Percentiles rank a stretch among this genome's conserved stretches.
These are phyloP conservation scores for Cordyceps cicadae DNA, from an alignment of 2,329 filamentous ascomycete species.

Conservation along the genomic window DNA sequence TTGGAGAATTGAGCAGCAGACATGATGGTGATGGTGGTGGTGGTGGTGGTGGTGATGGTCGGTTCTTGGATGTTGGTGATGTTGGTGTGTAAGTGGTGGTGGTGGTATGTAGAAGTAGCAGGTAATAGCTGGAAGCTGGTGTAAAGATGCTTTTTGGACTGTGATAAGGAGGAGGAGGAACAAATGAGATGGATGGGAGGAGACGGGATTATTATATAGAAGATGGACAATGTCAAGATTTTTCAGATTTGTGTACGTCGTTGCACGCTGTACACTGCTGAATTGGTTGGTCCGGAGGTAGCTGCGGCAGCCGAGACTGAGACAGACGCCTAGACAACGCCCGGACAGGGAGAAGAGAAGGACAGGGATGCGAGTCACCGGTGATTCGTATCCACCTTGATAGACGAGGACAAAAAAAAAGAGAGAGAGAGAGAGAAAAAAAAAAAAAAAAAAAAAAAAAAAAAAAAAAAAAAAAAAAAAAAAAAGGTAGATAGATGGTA, in stretches of 20 bases:
- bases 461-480: neutral
- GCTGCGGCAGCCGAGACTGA: neutral
- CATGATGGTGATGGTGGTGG: neutral
- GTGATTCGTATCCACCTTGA: conserved; percentile 2
- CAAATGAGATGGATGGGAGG: neutral
- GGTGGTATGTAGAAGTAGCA: no score
- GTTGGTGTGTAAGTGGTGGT: neutral
- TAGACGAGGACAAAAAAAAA: neutral
- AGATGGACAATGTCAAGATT: neutral
- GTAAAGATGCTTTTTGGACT: neutral
- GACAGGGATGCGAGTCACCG: conserved; percentile 3
- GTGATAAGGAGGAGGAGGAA: neutral
- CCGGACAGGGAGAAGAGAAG: no score
- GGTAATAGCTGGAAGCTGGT: neutral
- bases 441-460: neutral
- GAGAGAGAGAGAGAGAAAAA: no score
- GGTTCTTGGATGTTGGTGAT: neutral
- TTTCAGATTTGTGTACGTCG: neutral
- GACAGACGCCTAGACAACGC: neutral
- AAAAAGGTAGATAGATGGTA: neutral
- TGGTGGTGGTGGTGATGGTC: no score
- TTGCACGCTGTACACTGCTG: neutral
- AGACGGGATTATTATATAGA: conserved; percentile 1
- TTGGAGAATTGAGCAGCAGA: conserved; percentile 7
- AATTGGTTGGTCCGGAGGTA: neutral